A percentile compares a stretch with the other conserved stretches of the same genome.
Conservation (phyloP, 768 basidiomycete genomes). For the Rossbeevera mucosa region DNA sequence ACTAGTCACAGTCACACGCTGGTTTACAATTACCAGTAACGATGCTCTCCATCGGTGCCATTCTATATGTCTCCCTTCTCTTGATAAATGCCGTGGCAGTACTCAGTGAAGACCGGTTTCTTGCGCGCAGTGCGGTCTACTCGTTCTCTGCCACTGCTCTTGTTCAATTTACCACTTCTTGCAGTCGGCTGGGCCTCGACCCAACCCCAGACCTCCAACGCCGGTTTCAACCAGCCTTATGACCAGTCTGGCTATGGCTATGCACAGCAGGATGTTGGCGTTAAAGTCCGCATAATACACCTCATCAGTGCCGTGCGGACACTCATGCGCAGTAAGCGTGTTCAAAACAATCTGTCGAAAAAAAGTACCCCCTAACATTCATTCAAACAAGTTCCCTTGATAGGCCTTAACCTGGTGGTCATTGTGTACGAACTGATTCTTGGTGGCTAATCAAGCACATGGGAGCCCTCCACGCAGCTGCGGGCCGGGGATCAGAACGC, state of each 20-base stretch:
- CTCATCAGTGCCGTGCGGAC: conserved; percentile 94
- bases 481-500: conserved; percentile 7
- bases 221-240: conserved; percentile 61
- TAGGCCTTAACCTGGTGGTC: conserved; percentile 79
- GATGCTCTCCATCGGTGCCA: conserved; percentile 61
- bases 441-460: conserved; percentile 39
- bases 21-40: no score
- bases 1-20: conserved; percentile 20
- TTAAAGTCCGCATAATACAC: conserved; percentile 86
- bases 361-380: conserved; percentile 11
- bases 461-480: conserved; percentile 11
- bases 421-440: conserved; percentile 82
- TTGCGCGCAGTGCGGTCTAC: conserved; percentile 72
- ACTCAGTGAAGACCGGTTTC: conserved; percentile 93
- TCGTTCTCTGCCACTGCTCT: conserved; percentile 2
- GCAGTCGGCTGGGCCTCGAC: conserved; percentile 87
- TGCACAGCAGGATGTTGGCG: conserved; percentile 54
- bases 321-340: conserved; percentile 88
- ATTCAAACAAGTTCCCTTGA: conserved; percentile 74
- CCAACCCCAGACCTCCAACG: conserved; percentile 51
- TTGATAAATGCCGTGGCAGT: conserved; percentile 94
- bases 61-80: conserved; percentile 83
- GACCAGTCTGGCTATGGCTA: conserved; percentile 59
- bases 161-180: conserved; percentile 15
- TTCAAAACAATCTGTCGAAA: conserved; percentile 8